Base-by-base conservation (phyloP, 768 basidiomycete species). In the Amanita subjunquillea region DNA sequence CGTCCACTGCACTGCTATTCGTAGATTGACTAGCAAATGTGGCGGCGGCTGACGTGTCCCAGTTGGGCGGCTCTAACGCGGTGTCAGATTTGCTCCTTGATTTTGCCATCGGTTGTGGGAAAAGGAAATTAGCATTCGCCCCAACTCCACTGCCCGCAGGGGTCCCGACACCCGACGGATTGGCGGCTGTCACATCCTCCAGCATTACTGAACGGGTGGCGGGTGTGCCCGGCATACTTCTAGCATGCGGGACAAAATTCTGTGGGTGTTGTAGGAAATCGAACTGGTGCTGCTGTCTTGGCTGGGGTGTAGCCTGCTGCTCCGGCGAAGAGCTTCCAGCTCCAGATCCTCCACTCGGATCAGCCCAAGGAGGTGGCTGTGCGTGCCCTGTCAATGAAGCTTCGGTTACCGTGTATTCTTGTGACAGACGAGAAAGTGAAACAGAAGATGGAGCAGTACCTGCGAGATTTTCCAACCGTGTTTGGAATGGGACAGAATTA, bases 41-140 rank as follows among this genome's bases (percentile, higher is more conserved):
- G 48, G 41, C n/a, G 42, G 40, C 27, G 22, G 29, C 25, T 12
- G 48, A 42, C 6, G 43, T 44, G 50, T 76, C 72, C 82, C 82
- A 82, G 42, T 75, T 62, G 1, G 75, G 77, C 13, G 76, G 75
- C 51, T 82, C 78, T 3, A 77, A 68, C 41, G 78, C 70, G 0
- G 79, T 75, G 43, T 85, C 83, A 1, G 80, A 80, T 58, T 82
- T 77, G 65, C 79, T 82, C 49, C 83, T 71, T 22, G 69, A 66
- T 34, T 81, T 73, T 51, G 62, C n/a, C 54, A 65, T 37, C 54
- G 59, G 6, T 57, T 60, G 54, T 48, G 61, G 17, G 58, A 61
- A 42, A 45, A 61, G 53, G 49, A 58, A 59, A 42, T 53, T 41
- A 53, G 56, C 34, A 17, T 51, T n/a, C 2, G 50, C 7, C 13